Percentiles rank a stretch among this genome's conserved stretches.
Conservation (phyloP, 805 yeast species). For the Saccharomycopsis sp. region DNA sequence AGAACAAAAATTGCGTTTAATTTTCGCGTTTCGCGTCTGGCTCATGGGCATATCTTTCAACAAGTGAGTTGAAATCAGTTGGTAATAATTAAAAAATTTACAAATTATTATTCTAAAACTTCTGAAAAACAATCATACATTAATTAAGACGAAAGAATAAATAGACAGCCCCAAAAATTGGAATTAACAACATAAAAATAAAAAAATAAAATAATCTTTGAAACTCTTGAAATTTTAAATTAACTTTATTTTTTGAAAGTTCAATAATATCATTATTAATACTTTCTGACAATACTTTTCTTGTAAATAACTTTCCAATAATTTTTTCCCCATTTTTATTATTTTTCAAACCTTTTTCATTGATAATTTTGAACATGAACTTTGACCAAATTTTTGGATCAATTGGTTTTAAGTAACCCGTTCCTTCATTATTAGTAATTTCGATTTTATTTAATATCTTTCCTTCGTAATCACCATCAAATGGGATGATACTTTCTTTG, state of each 20-base stretch:
- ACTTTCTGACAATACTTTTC: slow-evolving; percentile 29
- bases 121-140: no score
- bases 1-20: no score
- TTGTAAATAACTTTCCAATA: slow-evolving; percentile 26
- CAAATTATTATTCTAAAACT: no score
- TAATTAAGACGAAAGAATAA: no score
- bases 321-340: slow-evolving; percentile 24
- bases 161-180: no score
- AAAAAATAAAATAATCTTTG: slow-evolving; percentile 6
- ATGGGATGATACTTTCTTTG: slow-evolving; percentile 48
- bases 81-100: no score
- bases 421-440: slow-evolving; percentile 28
- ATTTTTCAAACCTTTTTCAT: neutral
- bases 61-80: no score
- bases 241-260: slow-evolving; percentile 1
- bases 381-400: slow-evolving; percentile 44
- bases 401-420: slow-evolving; percentile 52
- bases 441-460: slow-evolving; percentile 1
- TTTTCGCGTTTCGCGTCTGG: no score
- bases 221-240: slow-evolving; percentile 6
- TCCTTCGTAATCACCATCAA: slow-evolving; percentile 23
- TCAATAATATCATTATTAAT: slow-evolving; percentile 28
- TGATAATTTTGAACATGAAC: slow-evolving; percentile 32
- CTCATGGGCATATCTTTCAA: no score
- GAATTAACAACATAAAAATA: no score